Conservation (phyloP, 345 rosid species). For the Ricinus communis region DNA sequence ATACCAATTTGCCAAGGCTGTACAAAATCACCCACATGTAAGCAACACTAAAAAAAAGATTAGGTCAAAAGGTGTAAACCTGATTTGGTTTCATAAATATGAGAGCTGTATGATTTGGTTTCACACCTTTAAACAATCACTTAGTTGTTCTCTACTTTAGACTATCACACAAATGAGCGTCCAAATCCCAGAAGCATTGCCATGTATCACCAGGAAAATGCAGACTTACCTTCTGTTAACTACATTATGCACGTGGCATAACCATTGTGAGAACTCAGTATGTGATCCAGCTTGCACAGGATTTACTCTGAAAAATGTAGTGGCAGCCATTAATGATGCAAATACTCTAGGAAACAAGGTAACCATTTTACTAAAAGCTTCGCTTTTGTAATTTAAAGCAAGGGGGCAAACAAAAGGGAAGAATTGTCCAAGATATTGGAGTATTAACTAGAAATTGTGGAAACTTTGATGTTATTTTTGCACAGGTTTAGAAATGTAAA, state of each 20-base stretch:
- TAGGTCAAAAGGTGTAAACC: not conserved
- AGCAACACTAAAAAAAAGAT: not conserved
- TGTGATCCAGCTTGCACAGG: constrained; percentile 83
- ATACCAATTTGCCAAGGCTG: constrained; percentile 71
- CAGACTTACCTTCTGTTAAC: constrained; percentile 81
- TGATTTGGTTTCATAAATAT: not conserved
- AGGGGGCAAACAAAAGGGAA: not conserved
- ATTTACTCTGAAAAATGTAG: constrained; percentile 53
- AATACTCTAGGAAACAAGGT: not conserved
- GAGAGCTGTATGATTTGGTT: too few species aligned
- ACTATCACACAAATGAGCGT: not conserved
- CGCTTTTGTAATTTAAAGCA: not conserved
- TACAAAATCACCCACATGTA: constrained; percentile 9
- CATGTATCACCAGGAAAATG: not conserved
- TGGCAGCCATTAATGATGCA: constrained; percentile 7
- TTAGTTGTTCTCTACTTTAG: not conserved
- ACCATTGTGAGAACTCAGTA: constrained; percentile 84
- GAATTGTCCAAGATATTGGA: not conserved
- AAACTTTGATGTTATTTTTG: not conserved
- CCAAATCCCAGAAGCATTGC: not conserved
- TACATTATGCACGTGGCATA: constrained; percentile 84
- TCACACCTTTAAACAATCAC: not conserved
- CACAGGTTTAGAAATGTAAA: too few species aligned
- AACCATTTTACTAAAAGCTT: not conserved
- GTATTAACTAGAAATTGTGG: constrained; percentile 1